A percentile compares a stretch with the other conserved stretches of the same genome.
Conservation (phyloP, 768 basidiomycete genomes). For the Termitomyces sp. region DNA sequence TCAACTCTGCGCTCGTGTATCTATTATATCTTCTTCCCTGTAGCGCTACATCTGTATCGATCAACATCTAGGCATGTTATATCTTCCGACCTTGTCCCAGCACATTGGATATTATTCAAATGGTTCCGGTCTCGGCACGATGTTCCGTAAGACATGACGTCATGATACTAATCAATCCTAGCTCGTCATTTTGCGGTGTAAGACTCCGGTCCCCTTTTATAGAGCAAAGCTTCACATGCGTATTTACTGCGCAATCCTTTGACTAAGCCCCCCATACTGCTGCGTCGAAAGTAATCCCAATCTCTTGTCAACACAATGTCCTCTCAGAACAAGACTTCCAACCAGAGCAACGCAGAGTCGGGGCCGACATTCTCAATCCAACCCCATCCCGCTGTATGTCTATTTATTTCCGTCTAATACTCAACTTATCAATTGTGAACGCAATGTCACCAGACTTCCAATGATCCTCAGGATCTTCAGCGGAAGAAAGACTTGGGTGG, state of each 20-base stretch:
- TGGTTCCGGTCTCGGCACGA: not conserved
- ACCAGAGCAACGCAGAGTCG: conserved; percentile 22
- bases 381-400: conserved; percentile 60
- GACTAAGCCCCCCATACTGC: not conserved
- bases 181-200: not conserved
- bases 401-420: not conserved
- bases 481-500: conserved; percentile 27
- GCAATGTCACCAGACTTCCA: conserved; percentile 41
- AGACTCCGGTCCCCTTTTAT: not conserved
- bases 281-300: not conserved
- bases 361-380: conserved; percentile 43
- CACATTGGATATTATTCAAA: too few relatives aligned
- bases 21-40: not conserved
- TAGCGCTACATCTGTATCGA: not conserved
- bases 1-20: not conserved
- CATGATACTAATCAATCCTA: not conserved
- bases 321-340: conserved; percentile 6
- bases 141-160: not conserved
- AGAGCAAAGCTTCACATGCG: not conserved
- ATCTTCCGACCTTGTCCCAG: not conserved
- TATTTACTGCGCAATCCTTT: not conserved
- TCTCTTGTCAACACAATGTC: not conserved
- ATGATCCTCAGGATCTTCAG: conserved; percentile 54
- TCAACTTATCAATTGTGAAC: not conserved
- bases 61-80: not conserved